Evolutionary conservation across 2,329 filamentous ascomycete genomes (phyloP).

Genomic region (Fusarium longipes): DNA sequence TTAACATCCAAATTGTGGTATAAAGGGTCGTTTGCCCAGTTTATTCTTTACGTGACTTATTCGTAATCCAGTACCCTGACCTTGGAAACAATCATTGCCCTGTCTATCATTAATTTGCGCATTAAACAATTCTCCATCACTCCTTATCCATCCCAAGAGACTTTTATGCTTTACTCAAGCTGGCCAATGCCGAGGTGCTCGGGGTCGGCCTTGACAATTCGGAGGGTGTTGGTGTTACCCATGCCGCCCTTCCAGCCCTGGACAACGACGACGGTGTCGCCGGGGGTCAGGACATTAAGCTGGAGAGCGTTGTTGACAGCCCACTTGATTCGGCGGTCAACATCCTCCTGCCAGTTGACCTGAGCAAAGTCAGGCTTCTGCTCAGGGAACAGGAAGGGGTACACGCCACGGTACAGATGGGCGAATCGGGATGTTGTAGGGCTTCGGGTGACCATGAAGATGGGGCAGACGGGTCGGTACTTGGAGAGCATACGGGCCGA

Average conservation of each 20-base stretch:
- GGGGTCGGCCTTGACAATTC: slow-evolving; percentile 70
- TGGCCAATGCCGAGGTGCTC: slow-evolving; percentile 68
- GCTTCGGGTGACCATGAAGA: slow-evolving; percentile 98
- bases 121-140: slow-evolving; percentile 40
- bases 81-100: slow-evolving; percentile 44
- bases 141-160: slow-evolving; percentile 24
- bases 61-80: slow-evolving; percentile 44
- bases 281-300: slow-evolving; percentile 78
- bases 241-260: slow-evolving; percentile 93
- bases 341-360: slow-evolving; percentile 98
- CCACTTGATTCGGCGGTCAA: slow-evolving; percentile 98
- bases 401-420: slow-evolving; percentile 97
- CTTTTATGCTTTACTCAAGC: slow-evolving; percentile 41
- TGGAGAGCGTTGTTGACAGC: slow-evolving; percentile 87
- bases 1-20: neutral
- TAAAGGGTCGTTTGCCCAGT: slow-evolving; percentile 29
- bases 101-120: slow-evolving; percentile 49
- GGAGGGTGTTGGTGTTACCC: slow-evolving; percentile 88
- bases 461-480: slow-evolving; percentile 98
- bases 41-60: slow-evolving; percentile 42
- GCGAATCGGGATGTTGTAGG: slow-evolving; percentile 85
- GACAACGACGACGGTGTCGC: slow-evolving; percentile 82
- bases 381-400: slow-evolving; percentile 95
- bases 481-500: slow-evolving; percentile 97
- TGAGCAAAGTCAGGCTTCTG: slow-evolving; percentile 93